Percentiles rank a stretch among this genome's conserved stretches.
phyloP scores from a whole-genome alignment of 208 protist genomes.

The Lotmaria passim region DNA sequence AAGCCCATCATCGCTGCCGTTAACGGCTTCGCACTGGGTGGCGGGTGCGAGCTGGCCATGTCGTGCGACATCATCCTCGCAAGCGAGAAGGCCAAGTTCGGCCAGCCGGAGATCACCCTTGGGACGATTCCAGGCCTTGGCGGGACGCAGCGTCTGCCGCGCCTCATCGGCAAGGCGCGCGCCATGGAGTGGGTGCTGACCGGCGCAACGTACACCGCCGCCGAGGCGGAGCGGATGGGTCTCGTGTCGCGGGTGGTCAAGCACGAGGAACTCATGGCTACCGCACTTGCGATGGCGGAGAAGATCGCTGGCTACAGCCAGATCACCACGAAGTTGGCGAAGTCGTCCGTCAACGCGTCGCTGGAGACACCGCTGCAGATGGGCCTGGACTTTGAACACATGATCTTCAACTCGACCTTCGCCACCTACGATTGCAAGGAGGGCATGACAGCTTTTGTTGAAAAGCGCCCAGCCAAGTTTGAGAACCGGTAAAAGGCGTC shows the following conservation, averaged over 20 bases:
- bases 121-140: constrained; percentile 94
- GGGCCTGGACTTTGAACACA: constrained; percentile 87
- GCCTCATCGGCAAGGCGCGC: constrained; percentile 88
- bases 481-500: constrained; percentile 62
- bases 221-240: constrained; percentile 79
- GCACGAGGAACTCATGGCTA: constrained; percentile 70
- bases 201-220: constrained; percentile 74
- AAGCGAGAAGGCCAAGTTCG: constrained; percentile 85
- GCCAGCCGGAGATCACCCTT: constrained; percentile 92
- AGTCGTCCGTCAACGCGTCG: constrained; percentile 86
- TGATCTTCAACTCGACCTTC: constrained; percentile 91
- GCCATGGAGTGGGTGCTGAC: constrained; percentile 96
- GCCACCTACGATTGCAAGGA: constrained; percentile 92
- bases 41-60: constrained; percentile 93
- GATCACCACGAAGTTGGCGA: constrained; percentile 88
- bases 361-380: constrained; percentile 75
- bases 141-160: constrained; percentile 91
- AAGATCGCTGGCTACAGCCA: constrained; percentile 80
- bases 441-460: constrained; percentile 92
- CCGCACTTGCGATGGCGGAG: constrained; percentile 63
- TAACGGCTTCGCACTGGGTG: constrained; percentile 91
- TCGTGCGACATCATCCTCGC: constrained; percentile 92
- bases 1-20: constrained; percentile 92
- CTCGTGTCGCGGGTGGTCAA: constrained; percentile 89
- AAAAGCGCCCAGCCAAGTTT: constrained; percentile 92